Evolutionary conservation across 768 basidiomycete species (phyloP).

Genomic region (Chalciporus chontae): DNA sequence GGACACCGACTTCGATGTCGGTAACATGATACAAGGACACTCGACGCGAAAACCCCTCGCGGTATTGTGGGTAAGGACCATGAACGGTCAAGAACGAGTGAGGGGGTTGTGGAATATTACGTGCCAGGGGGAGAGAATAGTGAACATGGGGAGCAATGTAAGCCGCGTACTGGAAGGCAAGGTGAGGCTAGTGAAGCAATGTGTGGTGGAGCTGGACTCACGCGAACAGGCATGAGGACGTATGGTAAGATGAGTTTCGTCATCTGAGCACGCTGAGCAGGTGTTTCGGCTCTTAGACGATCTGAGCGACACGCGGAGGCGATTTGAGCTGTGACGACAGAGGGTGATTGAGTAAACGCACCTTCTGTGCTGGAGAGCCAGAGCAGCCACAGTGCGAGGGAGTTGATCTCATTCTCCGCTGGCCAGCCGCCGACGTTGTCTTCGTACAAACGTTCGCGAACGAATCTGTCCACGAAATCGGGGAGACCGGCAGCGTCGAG

Average conservation of each 20-base stretch:
- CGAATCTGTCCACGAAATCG: constrained; percentile 41
- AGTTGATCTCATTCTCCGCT: constrained; percentile 42
- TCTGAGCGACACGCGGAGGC: constrained; percentile 18
- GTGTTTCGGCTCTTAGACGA: constrained; percentile 24
- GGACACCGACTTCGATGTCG: constrained; percentile 28
- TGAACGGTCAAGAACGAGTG: constrained; percentile 37
- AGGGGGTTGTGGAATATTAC: constrained; percentile 13
- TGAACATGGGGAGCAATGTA: constrained; percentile 62
- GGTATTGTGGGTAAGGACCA: constrained; percentile 48
- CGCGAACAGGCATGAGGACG: constrained; percentile 50
- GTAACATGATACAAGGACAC: constrained; percentile 31
- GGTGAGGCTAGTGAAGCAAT: constrained; percentile 9
- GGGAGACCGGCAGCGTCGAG: constrained; percentile 51
- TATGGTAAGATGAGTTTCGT: constrained; percentile 39
- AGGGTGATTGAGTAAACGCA: constrained; percentile 25
- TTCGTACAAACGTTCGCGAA: constrained; percentile 47
- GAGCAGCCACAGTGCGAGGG: constrained; percentile 58
- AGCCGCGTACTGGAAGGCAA: constrained; percentile 44
- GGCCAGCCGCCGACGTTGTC: constrained; percentile 52
- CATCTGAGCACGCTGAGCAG: constrained; percentile 26
- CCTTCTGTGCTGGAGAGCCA: constrained; percentile 58
- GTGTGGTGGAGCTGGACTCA: constrained; percentile 15
- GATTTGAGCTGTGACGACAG: constrained; percentile 15
- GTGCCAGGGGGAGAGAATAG: constrained; percentile 48
- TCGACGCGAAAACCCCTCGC: constrained; percentile 29